Percentiles rank a stretch among this genome's conserved stretches.
Evolutionary conservation across 345 rosid species (phyloP).

Genomic region (Gossypium anomalum): DNA sequence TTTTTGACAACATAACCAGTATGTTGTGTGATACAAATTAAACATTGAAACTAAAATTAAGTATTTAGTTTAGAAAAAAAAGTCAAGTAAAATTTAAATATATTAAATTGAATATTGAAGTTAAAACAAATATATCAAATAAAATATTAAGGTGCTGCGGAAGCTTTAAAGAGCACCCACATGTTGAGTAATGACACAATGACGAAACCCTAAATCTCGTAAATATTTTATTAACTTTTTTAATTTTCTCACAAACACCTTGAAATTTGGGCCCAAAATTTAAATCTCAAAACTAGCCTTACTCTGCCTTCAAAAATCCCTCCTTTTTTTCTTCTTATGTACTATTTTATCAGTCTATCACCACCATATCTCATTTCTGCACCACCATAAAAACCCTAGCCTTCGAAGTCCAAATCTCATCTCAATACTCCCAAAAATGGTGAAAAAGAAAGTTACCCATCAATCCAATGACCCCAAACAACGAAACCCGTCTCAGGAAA

Average conservation of each 20-base stretch:
- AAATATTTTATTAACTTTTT: neutral
- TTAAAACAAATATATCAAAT: too few relatives aligned
- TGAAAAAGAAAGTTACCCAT: constrained; percentile 42
- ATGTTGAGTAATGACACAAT: neutral
- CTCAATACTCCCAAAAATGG: constrained; percentile 31
- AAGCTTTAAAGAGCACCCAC: neutral
- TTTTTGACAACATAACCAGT: too few relatives aligned
- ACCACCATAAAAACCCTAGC: constrained; percentile 37
- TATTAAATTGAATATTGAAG: too few relatives aligned
- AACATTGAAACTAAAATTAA: too few relatives aligned
- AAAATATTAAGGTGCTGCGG: neutral
- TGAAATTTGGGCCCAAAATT: constrained; percentile 33
- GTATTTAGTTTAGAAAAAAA: too few relatives aligned
- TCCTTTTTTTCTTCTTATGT: neutral
- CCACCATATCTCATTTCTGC: constrained; percentile 13
- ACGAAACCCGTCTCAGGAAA: constrained; percentile 13
- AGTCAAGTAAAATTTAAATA: too few relatives aligned
- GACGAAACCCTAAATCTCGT: neutral
- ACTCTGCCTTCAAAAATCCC: neutral
- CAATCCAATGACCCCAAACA: constrained; percentile 12
- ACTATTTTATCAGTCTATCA: neutral
- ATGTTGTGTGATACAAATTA: too few relatives aligned
- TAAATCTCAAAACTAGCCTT: constrained; percentile 29
- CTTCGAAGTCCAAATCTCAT: constrained; percentile 15
- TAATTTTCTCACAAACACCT: neutral